Evolutionary conservation across 75 land plant genomes (phyloP), one percentile per base, ranked within the genome.

Genomic region (Pinus taeda): DNA sequence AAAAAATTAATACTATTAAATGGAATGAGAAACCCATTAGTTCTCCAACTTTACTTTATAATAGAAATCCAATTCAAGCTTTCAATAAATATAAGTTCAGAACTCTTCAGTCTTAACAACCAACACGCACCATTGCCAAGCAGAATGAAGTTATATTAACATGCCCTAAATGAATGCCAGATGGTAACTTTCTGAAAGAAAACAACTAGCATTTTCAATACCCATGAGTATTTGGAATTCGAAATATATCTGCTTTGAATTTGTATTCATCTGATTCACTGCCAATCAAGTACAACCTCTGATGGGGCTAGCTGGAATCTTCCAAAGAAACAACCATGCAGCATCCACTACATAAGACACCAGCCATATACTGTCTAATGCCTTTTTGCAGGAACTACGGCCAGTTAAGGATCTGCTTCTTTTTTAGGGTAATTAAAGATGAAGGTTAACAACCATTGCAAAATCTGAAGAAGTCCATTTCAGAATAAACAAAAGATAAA

Each of bases 361-460:
- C 49, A 67, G 30, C 71, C 33, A 21, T 18, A 17, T 67, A 36
- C 49, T 9, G 20, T 67, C 49, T 33, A 67, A 36, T 4, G 45
- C 20, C 7, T 39, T 39, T 37, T 67, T 45, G 9, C 71, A 67
- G 39, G 39, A 67, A 20, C 71, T 62, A 62, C 30, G 39, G 9
- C 20, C n/a, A 67, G 71, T 67, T 67, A 37, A 67, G 71, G 71
- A 67, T 18, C 45, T 67, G 71, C 49, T 53, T 67, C 49, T 67
- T 45, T 67, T 67, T 45, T 67, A 67, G n/a, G 20, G 45, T 67
- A 67, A 18, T 18, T 66, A 66, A 66, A 66, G 6, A 36, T 12
- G 20, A 37, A 67, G 49, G 36, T 39, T n/a, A 36, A 37, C 20
- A 67, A 39, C 33, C 21, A 18, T 20, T 67, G 18, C 18, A 67